A percentile compares a stretch with the other conserved stretches of the same genome.
phyloP scores from a whole-genome alignment of 352 stramenopile species.

The Phytophthora europaea region DNA sequence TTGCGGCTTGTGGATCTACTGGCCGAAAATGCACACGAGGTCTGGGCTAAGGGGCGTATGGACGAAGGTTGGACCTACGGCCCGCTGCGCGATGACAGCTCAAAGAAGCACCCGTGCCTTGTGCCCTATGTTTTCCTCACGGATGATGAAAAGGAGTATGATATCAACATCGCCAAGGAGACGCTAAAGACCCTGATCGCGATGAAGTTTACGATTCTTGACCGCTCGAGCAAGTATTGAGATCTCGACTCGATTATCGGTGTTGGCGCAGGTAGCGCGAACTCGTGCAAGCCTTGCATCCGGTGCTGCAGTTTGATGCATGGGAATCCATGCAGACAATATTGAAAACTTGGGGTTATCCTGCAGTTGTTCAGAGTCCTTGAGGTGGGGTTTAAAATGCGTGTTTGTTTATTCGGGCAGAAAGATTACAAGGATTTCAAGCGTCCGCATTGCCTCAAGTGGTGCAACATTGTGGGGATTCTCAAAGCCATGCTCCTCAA shows the following conservation, averaged over 20 bases:
- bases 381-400: background rate
- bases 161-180: conserved; percentile 90
- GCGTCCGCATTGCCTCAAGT: background rate
- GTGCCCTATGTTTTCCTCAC: conserved; percentile 92
- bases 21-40: conserved; percentile 89
- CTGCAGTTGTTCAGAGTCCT: conserved; percentile 3
- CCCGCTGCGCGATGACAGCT: conserved; percentile 74
- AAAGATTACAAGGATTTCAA: background rate
- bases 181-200: conserved; percentile 90
- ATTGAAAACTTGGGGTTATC: conserved; percentile 25
- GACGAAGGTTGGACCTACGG: conserved; percentile 91
- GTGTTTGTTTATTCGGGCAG: conserved; percentile 3
- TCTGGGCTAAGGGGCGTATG: conserved; percentile 90
- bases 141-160: conserved; percentile 90
- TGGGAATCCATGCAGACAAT: conserved; percentile 16
- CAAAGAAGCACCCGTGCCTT: conserved; percentile 88
- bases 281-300: conserved; percentile 10
- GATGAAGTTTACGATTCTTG: conserved; percentile 88
- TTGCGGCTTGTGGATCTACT: conserved; percentile 84
- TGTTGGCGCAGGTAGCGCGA: conserved; percentile 7
- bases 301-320: conserved; percentile 5
- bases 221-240: conserved; percentile 71
- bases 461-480: no score
- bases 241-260: conserved; percentile 18
- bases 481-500: no score